Percentiles rank a stretch among this genome's conserved stretches.
Conservation (phyloP, 164 flowering plant genomes). For the Vitis amurensis region DNA sequence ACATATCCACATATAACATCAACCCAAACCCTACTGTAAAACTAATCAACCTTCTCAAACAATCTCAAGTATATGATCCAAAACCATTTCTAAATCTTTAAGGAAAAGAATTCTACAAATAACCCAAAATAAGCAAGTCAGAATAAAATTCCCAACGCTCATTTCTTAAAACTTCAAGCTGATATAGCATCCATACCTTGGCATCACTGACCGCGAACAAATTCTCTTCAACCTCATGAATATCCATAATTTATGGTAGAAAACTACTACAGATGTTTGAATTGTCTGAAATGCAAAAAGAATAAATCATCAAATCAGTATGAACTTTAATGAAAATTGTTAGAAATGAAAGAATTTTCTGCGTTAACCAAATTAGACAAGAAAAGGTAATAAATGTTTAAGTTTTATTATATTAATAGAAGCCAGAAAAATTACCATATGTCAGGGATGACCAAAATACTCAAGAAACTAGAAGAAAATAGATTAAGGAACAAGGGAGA, state of each 20-base stretch:
- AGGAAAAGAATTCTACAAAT: neutral
- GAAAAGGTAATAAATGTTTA: neutral
- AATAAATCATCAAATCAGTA: constrained; percentile 3
- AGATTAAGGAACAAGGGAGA: neutral
- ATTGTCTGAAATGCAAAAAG: constrained; percentile 25
- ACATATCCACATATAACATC: no score
- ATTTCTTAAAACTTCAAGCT: no score
- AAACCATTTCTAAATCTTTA: no score
- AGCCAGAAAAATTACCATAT: neutral
- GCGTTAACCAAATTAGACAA: neutral
- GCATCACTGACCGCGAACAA: constrained; percentile 81
- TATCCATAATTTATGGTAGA: constrained; percentile 54
- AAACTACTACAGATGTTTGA: constrained; percentile 17
- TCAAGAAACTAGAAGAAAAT: neutral
- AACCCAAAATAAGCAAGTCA: neutral
- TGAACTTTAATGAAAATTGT: neutral
- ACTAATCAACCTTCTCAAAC: no score
- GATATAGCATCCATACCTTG: constrained; percentile 56
- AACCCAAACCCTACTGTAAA: no score
- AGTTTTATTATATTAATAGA: neutral
- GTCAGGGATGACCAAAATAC: neutral
- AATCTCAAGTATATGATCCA: no score
- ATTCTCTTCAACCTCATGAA: constrained; percentile 79
- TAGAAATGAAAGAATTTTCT: neutral
- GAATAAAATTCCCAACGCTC: no score